A percentile compares a stretch with the other conserved stretches of the same genome.
Conservation (phyloP, 331 rosid species). For the Telfairia occidentalis region DNA sequence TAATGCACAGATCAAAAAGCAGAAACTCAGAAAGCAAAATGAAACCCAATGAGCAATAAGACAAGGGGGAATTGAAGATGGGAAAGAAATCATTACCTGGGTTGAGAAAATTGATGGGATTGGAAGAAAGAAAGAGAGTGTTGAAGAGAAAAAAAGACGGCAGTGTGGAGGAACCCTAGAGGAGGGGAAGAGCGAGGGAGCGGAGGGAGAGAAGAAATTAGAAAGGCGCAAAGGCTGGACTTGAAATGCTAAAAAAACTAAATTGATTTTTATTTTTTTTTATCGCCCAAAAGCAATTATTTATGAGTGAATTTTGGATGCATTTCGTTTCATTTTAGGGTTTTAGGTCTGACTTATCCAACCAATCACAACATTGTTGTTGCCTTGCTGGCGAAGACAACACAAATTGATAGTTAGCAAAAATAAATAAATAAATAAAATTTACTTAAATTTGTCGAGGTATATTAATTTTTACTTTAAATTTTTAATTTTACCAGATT, state of each 20-base stretch:
- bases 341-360: neutral
- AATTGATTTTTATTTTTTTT: neutral
- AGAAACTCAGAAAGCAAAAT: neutral
- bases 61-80: neutral
- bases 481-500: too few species aligned
- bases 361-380: neutral
- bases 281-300: neutral
- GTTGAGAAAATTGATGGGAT: neutral
- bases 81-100: slow-evolving; percentile 18
- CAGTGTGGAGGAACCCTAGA: slow-evolving; percentile 21
- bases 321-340: neutral
- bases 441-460: too few species aligned
- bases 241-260: slow-evolving; percentile 8
- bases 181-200: neutral
- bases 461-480: too few species aligned
- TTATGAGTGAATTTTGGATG: neutral
- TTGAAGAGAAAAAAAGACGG: slow-evolving; percentile 8
- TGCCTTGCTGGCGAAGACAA: neutral
- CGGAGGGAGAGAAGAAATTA: neutral
- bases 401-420: neutral
- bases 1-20: slow-evolving; percentile 10
- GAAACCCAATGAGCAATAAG: neutral
- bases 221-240: slow-evolving; percentile 12
- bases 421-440: too few species aligned
- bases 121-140: slow-evolving; percentile 6